Percentiles rank a stretch among this genome's conserved stretches.
Conservation (phyloP, 2,329 filamentous ascomycete species). For the Thelonectria rubi region DNA sequence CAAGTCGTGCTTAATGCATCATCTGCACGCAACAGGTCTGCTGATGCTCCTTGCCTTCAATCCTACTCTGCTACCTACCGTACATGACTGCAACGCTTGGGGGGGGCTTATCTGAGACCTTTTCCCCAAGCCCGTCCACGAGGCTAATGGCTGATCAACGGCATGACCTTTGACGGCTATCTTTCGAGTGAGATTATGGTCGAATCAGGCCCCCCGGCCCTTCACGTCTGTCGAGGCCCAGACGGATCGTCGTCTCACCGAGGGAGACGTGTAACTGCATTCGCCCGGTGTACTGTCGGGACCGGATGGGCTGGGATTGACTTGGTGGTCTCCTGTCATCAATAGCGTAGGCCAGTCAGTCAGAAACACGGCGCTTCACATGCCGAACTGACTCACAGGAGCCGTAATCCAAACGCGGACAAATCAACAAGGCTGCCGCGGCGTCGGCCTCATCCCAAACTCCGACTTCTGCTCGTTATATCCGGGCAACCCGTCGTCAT, state of each 20-base stretch:
- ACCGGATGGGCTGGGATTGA: background rate
- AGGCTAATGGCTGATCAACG: background rate
- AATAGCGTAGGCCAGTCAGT: background rate
- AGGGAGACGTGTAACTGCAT: background rate
- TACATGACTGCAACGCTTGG: background rate
- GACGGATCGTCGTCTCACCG: background rate
- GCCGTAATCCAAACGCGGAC: too few species aligned
- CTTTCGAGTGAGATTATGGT: background rate
- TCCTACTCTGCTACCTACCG: background rate
- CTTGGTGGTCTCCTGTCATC: background rate
- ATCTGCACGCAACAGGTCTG: background rate
- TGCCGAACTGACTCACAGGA: background rate
- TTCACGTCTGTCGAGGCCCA: background rate
- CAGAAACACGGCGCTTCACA: background rate
- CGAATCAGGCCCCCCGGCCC: background rate
- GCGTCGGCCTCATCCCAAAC: background rate
- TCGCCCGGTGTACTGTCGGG: too few species aligned
- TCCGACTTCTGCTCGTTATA: background rate
- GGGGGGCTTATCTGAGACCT: background rate
- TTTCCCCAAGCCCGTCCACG: background rate
- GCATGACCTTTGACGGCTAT: background rate
- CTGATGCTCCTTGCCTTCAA: background rate
- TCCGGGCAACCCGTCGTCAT: background rate
- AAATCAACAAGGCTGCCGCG: background rate
- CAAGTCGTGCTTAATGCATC: background rate